Base-by-base conservation (phyloP, 1,284 basidiomycete genomes). In the Ganoderma boninense region DNA sequence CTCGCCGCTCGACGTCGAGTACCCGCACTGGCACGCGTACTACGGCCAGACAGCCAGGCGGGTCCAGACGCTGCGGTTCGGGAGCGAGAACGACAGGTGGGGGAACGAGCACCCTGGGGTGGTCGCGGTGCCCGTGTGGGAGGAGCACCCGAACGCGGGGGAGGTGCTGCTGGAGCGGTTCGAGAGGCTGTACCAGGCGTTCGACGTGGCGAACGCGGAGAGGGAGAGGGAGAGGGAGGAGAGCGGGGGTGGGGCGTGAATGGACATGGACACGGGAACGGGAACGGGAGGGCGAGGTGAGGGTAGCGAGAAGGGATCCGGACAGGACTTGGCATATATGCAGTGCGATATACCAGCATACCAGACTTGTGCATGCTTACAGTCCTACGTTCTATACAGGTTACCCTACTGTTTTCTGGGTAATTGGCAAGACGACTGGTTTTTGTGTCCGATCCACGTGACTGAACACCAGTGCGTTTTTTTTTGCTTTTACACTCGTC, bases 71-170 rank as follows among this genome's bases (percentile, higher is more conserved):
- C 80, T 86, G 46, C 85, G 87, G 66, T 90, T 89, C 73, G 84
- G 87, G 43, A 84, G 92, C 26, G 82, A 87, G 71, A 87, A 87
- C 16, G 83, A 88, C 67, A 77, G 87, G 52, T 86, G 85, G 83
- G 93, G 92, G 2, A 77, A 77, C 32, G 86, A 87, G 65, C 80
- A 82, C 43, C 88, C 92, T 2, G 87, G 86, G 1, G 73, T 85
- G 13, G 79, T 80, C 3, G 82, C 83, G 8, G 82, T 94, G 4
- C 78, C 82, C 43, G 82, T 84, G 42, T 92, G 90, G 86, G 82
- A 85, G 44, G 81, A 84, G 74, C 75, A 87, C 60, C 77, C 84
- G 66, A 80, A 77, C 1, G 85, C 88, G 57, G 87, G 84, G 3
- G 81, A 79, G 61, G 76, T 78, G 46, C 78, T 94, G 62, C 74